Percentiles rank a stretch among this genome's conserved stretches.
Evolutionary conservation across 306 rosid species (phyloP).

Genomic region (Spatholobus suberectus): DNA sequence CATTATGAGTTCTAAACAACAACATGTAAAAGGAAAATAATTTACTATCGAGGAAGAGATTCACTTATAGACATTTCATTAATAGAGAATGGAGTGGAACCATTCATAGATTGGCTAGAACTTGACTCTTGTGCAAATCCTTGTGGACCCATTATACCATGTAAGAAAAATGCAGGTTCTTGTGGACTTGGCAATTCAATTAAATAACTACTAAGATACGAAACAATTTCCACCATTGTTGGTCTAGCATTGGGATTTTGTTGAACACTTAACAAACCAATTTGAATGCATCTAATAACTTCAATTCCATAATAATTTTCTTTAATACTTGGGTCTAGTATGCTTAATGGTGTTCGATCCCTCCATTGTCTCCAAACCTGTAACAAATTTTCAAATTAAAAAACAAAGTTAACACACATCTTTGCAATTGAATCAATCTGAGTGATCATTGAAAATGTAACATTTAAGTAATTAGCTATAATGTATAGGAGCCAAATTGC

Average conservation of each 20-base stretch:
- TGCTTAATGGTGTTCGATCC: background rate
- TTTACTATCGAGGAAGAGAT: background rate
- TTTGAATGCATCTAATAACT: background rate
- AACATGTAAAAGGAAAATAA: background rate
- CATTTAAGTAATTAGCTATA: too few relatives aligned
- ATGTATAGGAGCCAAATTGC: too few relatives aligned
- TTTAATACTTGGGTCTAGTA: background rate
- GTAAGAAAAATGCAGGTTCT: background rate
- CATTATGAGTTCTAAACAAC: background rate
- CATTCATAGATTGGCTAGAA: background rate
- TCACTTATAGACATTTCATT: background rate
- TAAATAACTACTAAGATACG: background rate
- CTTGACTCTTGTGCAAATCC: background rate
- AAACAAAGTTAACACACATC: background rate
- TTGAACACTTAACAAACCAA: slow-evolving; percentile 2
- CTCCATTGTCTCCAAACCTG: background rate
- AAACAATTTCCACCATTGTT: background rate
- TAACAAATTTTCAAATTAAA: background rate
- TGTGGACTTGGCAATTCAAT: background rate
- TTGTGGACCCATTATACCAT: background rate
- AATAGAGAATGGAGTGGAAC: background rate
- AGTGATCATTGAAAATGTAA: background rate
- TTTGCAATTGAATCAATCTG: background rate
- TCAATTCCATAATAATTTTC: background rate
- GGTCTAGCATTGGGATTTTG: background rate